Conservation (phyloP, 768 basidiomycete species). For the Punctularia strigosozonata region DNA sequence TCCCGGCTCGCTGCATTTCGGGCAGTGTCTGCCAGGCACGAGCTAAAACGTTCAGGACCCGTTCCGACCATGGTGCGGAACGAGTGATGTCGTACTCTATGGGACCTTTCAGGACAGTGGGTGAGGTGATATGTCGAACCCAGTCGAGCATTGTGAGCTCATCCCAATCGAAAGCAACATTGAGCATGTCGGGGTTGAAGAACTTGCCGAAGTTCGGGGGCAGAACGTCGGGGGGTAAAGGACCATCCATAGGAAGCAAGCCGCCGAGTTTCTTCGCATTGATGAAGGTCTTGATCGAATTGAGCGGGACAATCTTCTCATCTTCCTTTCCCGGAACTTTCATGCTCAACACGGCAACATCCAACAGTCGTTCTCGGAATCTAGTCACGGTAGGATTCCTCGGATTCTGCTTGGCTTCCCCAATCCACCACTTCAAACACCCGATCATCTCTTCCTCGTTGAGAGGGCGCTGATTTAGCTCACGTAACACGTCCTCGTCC, state of each 20-base stretch:
- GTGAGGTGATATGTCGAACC: slow-evolving; percentile 51
- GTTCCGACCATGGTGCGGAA: slow-evolving; percentile 72
- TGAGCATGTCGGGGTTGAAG: slow-evolving; percentile 39
- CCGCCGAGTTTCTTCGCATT: slow-evolving; percentile 44
- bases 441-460: slow-evolving; percentile 62
- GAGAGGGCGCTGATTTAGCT: slow-evolving; percentile 63
- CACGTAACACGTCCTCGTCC: slow-evolving; percentile 73
- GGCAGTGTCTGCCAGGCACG: slow-evolving; percentile 63
- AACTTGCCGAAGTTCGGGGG: slow-evolving; percentile 53
- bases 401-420: slow-evolving; percentile 31
- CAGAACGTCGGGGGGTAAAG: slow-evolving; percentile 63
- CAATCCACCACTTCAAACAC: slow-evolving; percentile 81
- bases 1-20: slow-evolving; percentile 28
- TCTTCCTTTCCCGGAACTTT: slow-evolving; percentile 20
- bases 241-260: slow-evolving; percentile 60
- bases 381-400: slow-evolving; percentile 39
- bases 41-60: slow-evolving; percentile 52
- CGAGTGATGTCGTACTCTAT: slow-evolving; percentile 48
- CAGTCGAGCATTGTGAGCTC: slow-evolving; percentile 72
- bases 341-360: slow-evolving; percentile 52
- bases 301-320: slow-evolving; percentile 56
- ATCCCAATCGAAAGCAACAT: slow-evolving; percentile 56
- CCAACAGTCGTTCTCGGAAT: too few relatives aligned
- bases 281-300: slow-evolving; percentile 59
- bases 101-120: slow-evolving; percentile 27